Percentiles rank a stretch among this genome's conserved stretches.
Evolutionary conservation across 306 rosid genomes (phyloP).

Genomic region (Morella rubra): DNA sequence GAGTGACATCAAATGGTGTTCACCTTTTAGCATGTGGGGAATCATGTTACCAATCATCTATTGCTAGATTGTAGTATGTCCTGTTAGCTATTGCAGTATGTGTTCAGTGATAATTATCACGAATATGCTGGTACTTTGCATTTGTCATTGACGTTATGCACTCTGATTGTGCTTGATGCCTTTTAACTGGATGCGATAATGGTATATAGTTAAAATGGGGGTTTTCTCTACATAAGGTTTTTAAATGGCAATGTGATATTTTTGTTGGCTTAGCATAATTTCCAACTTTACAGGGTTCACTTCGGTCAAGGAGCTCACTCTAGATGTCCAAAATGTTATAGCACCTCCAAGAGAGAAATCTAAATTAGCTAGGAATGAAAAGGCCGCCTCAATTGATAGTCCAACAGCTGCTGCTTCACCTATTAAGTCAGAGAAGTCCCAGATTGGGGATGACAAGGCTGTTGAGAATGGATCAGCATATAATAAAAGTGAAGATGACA

Average conservation of each 20-base stretch:
- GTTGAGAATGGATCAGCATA: constrained; percentile 69
- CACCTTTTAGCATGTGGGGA: constrained; percentile 18
- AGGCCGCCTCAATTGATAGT: constrained; percentile 43
- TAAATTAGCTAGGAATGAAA: constrained; percentile 29
- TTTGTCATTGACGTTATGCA: background rate
- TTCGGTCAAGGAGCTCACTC: constrained; percentile 84
- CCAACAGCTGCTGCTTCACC: constrained; percentile 53
- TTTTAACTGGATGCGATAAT: background rate
- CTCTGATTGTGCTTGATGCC: background rate
- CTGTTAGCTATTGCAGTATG: background rate
- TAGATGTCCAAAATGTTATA: constrained; percentile 69
- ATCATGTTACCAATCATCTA: constrained; percentile 9
- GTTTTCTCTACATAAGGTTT: background rate
- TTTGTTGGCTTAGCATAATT: constrained; percentile 26
- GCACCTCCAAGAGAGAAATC: constrained; percentile 75
- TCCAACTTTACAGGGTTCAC: constrained; percentile 63
- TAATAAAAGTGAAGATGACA: constrained; percentile 59
- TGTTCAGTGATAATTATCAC: constrained; percentile 1
- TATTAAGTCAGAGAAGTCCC: constrained; percentile 53
- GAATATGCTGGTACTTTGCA: constrained; percentile 1
- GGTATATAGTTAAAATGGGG: constrained; percentile 8
- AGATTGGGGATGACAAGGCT: constrained; percentile 48
- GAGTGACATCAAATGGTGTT: constrained; percentile 4
- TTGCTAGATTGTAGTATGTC: background rate
- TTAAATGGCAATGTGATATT: constrained; percentile 5